Conservation (phyloP, 148 eudicot genomes). For the Rhododendron griersonianum region DNA sequence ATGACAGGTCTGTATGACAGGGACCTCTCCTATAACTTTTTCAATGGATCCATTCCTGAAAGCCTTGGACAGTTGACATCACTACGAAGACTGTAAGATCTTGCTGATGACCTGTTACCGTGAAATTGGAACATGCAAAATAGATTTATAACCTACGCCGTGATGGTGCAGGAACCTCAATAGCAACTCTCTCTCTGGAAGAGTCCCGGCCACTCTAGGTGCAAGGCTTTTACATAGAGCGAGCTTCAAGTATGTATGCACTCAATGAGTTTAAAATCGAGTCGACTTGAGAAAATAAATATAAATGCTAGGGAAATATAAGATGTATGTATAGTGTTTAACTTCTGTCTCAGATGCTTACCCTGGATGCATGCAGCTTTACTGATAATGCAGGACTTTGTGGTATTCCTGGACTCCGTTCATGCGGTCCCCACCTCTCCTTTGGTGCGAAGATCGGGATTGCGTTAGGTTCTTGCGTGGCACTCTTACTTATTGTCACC, state of each 20-base stretch:
- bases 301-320: background rate
- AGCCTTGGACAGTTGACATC: constrained; percentile 73
- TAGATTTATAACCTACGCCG: background rate
- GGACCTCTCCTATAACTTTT: constrained; percentile 88
- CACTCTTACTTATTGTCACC: constrained; percentile 39
- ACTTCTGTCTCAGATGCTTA: constrained; percentile 10
- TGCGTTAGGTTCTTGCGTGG: constrained; percentile 45
- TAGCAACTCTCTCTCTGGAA: constrained; percentile 82
- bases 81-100: constrained; percentile 68
- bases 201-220: constrained; percentile 79
- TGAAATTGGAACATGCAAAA: background rate
- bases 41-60: constrained; percentile 94
- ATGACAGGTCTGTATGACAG: constrained; percentile 39
- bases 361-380: constrained; percentile 48
- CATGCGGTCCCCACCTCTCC: constrained; percentile 93
- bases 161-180: constrained; percentile 67
- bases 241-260: constrained; percentile 80
- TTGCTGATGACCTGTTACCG: background rate
- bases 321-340: background rate
- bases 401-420: constrained; percentile 85
- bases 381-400: constrained; percentile 92
- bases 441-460: constrained; percentile 76
- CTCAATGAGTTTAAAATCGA: background rate
- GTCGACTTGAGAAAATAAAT: background rate
- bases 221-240: constrained; percentile 90